Conservation (phyloP, 352 stramenopile genomes). For the Phytopythium sindhum region DNA sequence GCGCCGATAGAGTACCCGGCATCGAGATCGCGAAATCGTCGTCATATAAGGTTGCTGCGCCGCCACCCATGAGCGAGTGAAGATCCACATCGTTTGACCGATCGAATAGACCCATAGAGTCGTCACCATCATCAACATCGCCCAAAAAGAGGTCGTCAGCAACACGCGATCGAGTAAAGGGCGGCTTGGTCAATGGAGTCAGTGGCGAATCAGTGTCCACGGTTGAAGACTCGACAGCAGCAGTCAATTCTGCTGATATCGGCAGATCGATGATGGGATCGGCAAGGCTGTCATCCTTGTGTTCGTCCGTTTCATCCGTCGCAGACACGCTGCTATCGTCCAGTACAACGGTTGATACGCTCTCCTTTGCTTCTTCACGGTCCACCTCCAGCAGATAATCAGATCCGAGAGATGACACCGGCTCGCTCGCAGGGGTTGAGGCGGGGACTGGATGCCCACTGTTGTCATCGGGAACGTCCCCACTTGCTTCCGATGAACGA, state of each 20-base stretch:
- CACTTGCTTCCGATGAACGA: not conserved
- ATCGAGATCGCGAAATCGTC: not conserved
- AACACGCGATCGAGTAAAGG: not conserved
- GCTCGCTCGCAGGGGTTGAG: not conserved
- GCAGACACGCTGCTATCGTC: not conserved
- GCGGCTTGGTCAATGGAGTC: not conserved
- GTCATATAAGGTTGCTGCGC: not conserved
- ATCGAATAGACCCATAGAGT: conserved; percentile 29
- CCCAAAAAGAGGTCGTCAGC: not conserved
- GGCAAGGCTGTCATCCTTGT: not conserved
- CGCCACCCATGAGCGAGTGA: not conserved
- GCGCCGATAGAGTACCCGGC: not conserved
- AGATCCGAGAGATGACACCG: not conserved
- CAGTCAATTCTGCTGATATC: not conserved
- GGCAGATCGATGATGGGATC: not conserved
- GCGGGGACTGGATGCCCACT: not conserved
- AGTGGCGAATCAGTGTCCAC: not conserved
- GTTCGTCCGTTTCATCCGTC: not conserved
- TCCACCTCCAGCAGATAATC: not conserved
- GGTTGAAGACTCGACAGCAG: not conserved
- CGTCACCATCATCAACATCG: not conserved
- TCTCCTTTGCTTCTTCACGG: not conserved
- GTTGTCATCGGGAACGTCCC: too few relatives aligned
- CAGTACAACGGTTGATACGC: not conserved
- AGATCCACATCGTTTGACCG: conserved; percentile 30